Base-by-base conservation (phyloP, 805 yeast species). In the Candida maris region DNA sequence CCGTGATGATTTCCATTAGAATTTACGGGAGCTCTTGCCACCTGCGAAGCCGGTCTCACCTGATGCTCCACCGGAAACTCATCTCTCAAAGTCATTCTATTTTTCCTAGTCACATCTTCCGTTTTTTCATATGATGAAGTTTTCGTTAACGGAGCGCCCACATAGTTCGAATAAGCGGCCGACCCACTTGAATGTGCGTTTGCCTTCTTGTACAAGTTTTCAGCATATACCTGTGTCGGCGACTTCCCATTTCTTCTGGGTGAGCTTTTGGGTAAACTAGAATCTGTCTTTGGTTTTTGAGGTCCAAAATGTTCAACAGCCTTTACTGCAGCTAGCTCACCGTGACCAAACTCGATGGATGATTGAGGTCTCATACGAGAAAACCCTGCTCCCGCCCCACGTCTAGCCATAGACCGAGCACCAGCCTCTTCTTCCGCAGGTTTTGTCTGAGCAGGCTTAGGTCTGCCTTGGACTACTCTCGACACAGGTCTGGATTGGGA, bases 61-160 rank as follows among this genome's bases (percentile, higher is more conserved):
- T 28, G 40, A 4, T 31, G 28, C 7, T 44, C 45, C 7, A 34
- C 19, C 1, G 35, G 37, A n/a, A 43, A 12, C 9, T 43, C 42
- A 26, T 56, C 57, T 24, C 61, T 45, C 16, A 56, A 27, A 8
- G 56, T 49, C 10, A 54, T 28, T 38, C 57, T 48, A 27, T 45
- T 9, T 66, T 71, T 14, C 61, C 54, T 38, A 46, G 12, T 57
- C 45, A 48, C 67, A 3, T 33, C 10, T 10, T 26, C 33, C 51
- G 33, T 65, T 48, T 73, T 79, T 45, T 75, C 79, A 51, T 75
- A 81, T 25, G 86, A 79, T 0, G 87, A 79, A 34, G 57, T 65
- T 51, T 64, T 60, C 50, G 45, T 35, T 29, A 52, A 31, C 17
- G 39, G 38, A 2, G 42, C 38, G 3, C 37, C 38, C n/a, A 44